These are phyloP conservation scores for Lasiodiplodia sp. DNA, from an alignment of 2,329 filamentous ascomycete species.

Conservation along the genomic window DNA sequence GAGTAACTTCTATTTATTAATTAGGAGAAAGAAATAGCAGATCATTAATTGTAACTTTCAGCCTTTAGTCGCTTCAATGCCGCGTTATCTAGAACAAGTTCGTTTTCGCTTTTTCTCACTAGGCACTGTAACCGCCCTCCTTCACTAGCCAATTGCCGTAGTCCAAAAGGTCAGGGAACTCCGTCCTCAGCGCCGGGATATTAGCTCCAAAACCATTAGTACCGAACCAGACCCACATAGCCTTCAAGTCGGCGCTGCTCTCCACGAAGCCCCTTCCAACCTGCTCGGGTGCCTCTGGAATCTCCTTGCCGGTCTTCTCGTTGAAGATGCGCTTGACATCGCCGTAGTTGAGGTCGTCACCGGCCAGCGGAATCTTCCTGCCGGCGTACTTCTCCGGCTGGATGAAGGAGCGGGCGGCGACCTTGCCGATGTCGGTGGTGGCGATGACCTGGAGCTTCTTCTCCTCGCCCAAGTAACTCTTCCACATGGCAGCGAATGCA, in stretches of 20 bases:
- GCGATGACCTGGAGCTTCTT: conserved; percentile 46
- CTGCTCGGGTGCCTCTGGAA: conserved; percentile 51
- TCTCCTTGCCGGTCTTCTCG: conserved; percentile 48
- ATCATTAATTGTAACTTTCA: neutral
- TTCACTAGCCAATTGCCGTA: conserved; percentile 55
- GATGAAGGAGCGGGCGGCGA: conserved; percentile 56
- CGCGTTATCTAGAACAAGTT: too few relatives aligned
- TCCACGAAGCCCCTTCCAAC: conserved; percentile 45
- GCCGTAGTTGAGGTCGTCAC: conserved; percentile 55
- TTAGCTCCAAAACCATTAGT: conserved; percentile 53
- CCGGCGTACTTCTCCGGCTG: conserved; percentile 51
- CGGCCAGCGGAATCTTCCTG: conserved; percentile 54
- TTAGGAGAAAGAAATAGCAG: too few relatives aligned
- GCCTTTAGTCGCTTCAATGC: neutral
- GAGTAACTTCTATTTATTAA: too few relatives aligned
- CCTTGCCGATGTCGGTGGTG: conserved; percentile 56
- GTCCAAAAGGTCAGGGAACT: conserved; percentile 52
- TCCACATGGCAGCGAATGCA: conserved; percentile 49
- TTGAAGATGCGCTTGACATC: conserved; percentile 53
- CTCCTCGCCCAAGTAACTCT: conserved; percentile 36
- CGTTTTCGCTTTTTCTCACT: neutral
- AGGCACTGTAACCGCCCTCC: conserved; percentile 48
- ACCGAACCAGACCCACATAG: conserved; percentile 58
- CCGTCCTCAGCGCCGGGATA: conserved; percentile 47
- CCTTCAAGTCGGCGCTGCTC: conserved; percentile 48